Percentiles rank a stretch among this genome's conserved stretches.
Evolutionary conservation across 306 rosid species (phyloP).

Genomic region (Cucumis cinereus): DNA sequence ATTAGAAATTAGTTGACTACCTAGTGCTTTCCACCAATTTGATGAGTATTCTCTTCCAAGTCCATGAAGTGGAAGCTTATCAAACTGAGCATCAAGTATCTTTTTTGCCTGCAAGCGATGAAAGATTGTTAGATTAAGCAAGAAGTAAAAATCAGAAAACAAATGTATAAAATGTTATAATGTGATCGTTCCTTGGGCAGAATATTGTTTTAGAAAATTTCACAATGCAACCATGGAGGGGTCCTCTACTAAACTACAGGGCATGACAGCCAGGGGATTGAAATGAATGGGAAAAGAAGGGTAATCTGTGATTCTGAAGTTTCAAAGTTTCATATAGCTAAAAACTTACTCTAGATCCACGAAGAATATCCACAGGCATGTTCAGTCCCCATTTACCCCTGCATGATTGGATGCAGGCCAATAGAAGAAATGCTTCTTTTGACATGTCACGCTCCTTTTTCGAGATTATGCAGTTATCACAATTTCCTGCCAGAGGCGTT

Average conservation of each 20-base stretch:
- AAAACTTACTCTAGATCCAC: conserved; percentile 79
- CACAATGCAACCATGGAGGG: no score
- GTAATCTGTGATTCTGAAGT: neutral
- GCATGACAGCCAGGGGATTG: no score
- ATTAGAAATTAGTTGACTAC: conserved; percentile 43
- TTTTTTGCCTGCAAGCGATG: conserved; percentile 51
- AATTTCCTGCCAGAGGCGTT: conserved; percentile 37
- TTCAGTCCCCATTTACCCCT: conserved; percentile 62
- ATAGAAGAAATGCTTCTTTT: conserved; percentile 72
- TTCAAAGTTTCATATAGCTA: conserved; percentile 4
- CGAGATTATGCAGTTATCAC: conserved; percentile 64
- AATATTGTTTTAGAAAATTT: no score
- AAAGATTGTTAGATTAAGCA: conserved; percentile 16
- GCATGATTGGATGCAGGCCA: conserved; percentile 79
- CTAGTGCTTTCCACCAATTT: conserved; percentile 94
- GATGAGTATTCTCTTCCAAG: conserved; percentile 63
- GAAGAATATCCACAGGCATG: conserved; percentile 74
- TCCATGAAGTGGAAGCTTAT: conserved; percentile 89
- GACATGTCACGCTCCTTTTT: conserved; percentile 70
- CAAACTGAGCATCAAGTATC: conserved; percentile 47
- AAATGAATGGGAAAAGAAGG: no score
- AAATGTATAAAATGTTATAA: no score
- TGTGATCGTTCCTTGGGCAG: no score
- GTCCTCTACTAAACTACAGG: no score
- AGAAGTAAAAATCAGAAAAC: conserved; percentile 2